Conservation (phyloP, 2,329 filamentous ascomycete genomes). For the Diaporthe sp. region DNA sequence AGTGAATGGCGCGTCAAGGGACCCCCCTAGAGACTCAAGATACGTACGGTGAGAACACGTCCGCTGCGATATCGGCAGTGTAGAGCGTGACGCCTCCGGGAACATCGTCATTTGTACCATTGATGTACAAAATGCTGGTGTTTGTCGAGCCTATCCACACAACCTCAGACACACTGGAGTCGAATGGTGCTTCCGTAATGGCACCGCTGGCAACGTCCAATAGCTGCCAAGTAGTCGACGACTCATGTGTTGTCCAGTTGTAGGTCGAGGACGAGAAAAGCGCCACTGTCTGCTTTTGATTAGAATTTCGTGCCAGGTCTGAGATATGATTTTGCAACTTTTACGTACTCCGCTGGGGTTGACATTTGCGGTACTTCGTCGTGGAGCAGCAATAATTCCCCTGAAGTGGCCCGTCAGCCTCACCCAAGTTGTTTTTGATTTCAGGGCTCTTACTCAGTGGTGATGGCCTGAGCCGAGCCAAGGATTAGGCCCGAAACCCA, state of each 20-base stretch:
- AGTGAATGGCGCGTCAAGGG: not conserved
- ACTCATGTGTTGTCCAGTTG: constrained; percentile 11
- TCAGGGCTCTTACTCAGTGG: not conserved
- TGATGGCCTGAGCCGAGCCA: constrained; percentile 15
- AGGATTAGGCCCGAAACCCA: constrained; percentile 10
- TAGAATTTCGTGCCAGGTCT: not conserved
- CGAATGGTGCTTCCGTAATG: constrained; percentile 8
- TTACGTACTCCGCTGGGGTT: constrained; percentile 10
- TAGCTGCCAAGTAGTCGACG: constrained; percentile 11
- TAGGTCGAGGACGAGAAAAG: constrained; percentile 21
- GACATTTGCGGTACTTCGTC: constrained; percentile 24
- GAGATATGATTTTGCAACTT: not conserved
- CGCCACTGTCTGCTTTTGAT: not conserved
- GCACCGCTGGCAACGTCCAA: constrained; percentile 13
- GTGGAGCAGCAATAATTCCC: constrained; percentile 23
- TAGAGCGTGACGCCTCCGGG: constrained; percentile 57
- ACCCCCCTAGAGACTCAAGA: too few relatives aligned
- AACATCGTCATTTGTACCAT: constrained; percentile 60
- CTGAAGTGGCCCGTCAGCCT: not conserved
- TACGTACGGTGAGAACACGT: constrained; percentile 38
- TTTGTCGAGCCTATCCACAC: constrained; percentile 67
- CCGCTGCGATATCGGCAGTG: constrained; percentile 50
- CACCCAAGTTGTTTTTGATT: not conserved
- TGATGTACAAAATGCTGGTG: constrained; percentile 62
- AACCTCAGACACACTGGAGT: constrained; percentile 59